A percentile compares a stretch with the other conserved stretches of the same genome.
These are phyloP conservation scores for Paraconiothyrium sp. DNA, from an alignment of 2,329 filamentous ascomycete genomes.

Conservation along the genomic window DNA sequence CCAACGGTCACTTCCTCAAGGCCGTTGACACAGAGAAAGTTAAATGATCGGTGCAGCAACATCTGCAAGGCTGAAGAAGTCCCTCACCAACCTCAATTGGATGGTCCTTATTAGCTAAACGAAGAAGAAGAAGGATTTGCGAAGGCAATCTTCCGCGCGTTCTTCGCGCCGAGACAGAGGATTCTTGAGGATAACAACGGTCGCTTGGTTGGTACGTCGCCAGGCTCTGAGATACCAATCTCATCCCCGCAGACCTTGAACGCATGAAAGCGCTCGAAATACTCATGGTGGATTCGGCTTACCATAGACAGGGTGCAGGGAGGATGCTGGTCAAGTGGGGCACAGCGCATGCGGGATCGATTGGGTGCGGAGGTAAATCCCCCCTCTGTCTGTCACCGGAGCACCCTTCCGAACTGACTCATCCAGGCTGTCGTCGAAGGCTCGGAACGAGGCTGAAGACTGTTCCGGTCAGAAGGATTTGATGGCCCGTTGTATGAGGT, in stretches of 20 bases:
- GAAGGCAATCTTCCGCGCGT: slow-evolving; percentile 15
- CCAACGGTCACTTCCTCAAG: slow-evolving; percentile 19
- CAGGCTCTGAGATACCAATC: not conserved
- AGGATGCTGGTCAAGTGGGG: slow-evolving; percentile 16
- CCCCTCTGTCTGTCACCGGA: not conserved
- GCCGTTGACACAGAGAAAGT: slow-evolving; percentile 14
- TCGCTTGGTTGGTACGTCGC: slow-evolving; percentile 14
- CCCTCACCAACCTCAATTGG: slow-evolving; percentile 16
- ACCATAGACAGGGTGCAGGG: slow-evolving; percentile 18
- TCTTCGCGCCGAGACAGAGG: slow-evolving; percentile 21
- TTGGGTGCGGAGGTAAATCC: slow-evolving; percentile 20
- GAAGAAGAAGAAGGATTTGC: slow-evolving; percentile 23
- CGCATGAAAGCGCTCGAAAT: slow-evolving; percentile 19
- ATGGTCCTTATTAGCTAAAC: slow-evolving; percentile 21
- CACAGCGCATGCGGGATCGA: slow-evolving; percentile 16
- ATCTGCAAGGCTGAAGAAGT: slow-evolving; percentile 18
- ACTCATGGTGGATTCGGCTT: slow-evolving; percentile 19
- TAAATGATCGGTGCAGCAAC: slow-evolving; percentile 20
- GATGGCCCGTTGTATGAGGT: slow-evolving; percentile 12
- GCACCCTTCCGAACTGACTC: not conserved
- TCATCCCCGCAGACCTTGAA: not conserved
- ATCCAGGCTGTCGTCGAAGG: slow-evolving; percentile 18
- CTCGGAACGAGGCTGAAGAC: slow-evolving; percentile 15
- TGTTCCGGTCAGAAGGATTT: slow-evolving; percentile 21
- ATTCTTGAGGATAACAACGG: slow-evolving; percentile 16